Percentiles rank a stretch among this genome's conserved stretches.
phyloP scores from a whole-genome alignment of 2,329 filamentous ascomycete genomes.

The Periglandula ipomoeae region DNA sequence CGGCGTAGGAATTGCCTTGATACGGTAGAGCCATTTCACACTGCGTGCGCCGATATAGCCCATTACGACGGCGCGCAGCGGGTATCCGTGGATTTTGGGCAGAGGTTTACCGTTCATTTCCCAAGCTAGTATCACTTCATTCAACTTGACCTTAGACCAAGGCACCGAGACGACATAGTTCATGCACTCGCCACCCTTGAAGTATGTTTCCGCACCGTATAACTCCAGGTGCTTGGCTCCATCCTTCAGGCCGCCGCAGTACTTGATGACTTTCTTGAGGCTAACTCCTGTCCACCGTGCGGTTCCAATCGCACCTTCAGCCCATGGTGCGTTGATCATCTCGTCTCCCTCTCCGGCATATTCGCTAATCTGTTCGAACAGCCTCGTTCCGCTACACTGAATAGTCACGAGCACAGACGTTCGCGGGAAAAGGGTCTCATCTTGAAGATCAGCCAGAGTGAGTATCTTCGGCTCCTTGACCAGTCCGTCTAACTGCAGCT shows the following conservation, averaged over 20 bases:
- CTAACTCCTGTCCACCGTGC: conserved; percentile 54
- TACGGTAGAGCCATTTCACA: conserved; percentile 53
- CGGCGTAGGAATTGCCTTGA: conserved; percentile 43
- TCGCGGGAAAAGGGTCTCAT: conserved; percentile 51
- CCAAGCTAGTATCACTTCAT: conserved; percentile 60
- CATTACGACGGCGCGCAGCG: conserved; percentile 52
- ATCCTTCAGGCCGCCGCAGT: conserved; percentile 51
- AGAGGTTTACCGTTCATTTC: conserved; percentile 61
- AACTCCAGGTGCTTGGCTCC: conserved; percentile 56
- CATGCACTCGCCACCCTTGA: conserved; percentile 55
- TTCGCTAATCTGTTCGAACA: conserved; percentile 57
- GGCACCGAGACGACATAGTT: conserved; percentile 63
- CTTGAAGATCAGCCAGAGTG: conserved; percentile 49
- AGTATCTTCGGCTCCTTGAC: conserved; percentile 49
- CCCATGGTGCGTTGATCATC: conserved; percentile 43
- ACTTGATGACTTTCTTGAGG: conserved; percentile 61
- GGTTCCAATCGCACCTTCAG: conserved; percentile 59
- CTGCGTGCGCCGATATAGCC: conserved; percentile 60
- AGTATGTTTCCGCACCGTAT: conserved; percentile 63
- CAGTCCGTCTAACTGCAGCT: conserved; percentile 48
- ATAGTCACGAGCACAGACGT: conserved; percentile 51
- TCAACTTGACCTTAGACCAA: conserved; percentile 55
- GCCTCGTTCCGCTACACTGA: conserved; percentile 60
- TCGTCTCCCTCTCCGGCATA: conserved; percentile 62
- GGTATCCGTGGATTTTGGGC: conserved; percentile 57